Base-by-base conservation (phyloP, 2,329 filamentous ascomycete genomes). In the Trichoderma atroviride region DNA sequence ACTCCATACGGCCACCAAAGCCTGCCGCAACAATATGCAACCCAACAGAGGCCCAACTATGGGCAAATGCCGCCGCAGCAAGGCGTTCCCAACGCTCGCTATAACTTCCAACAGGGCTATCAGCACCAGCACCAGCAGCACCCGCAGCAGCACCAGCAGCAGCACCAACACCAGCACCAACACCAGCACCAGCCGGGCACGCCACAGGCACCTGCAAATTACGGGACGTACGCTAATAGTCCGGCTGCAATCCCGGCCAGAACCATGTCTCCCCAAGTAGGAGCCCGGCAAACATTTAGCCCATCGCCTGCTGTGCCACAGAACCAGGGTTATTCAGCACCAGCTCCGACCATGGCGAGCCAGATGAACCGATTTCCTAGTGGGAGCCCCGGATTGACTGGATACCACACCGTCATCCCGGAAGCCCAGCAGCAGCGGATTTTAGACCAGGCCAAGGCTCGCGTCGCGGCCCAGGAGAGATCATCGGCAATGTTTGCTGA, bases 1-100 rank as follows among this genome's bases (percentile, higher is more conserved):
- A 82, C 83, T 9, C 82, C 83, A 0, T 88, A 86, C 69, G 82
- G 83, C 13, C 85, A 87, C 69, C 81, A 85, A 70, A 83, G 79
- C 70, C 82, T 85, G 77, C 79, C 80, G 11, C 81, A 85, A 57
- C 81, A 85, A 57, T 87, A 83, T 70, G 80, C 81, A 37, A 81
- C 78, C 53, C 85, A 84, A 71, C 82, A 79, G 70, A 81, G 85
- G 65, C 80, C 82, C 31, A 83, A 83, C 68, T 82, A 81, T 53
- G 74, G 74, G 3, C 80, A 80, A 73, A 83, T 80, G 72, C 79
- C 79, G 29, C 83, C 79, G 29, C 83, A 81, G 69, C 78, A 81
- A 35, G 81, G 79, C 31, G 82, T 80, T 11, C 81, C 82, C 2
- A 80, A 78, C 69, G 79, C 83, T 22, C 81, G 84, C 40, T 85